These are phyloP conservation scores for Exophiala sideris DNA, from an alignment of 2,329 filamentous ascomycete species.

Conservation along the genomic window DNA sequence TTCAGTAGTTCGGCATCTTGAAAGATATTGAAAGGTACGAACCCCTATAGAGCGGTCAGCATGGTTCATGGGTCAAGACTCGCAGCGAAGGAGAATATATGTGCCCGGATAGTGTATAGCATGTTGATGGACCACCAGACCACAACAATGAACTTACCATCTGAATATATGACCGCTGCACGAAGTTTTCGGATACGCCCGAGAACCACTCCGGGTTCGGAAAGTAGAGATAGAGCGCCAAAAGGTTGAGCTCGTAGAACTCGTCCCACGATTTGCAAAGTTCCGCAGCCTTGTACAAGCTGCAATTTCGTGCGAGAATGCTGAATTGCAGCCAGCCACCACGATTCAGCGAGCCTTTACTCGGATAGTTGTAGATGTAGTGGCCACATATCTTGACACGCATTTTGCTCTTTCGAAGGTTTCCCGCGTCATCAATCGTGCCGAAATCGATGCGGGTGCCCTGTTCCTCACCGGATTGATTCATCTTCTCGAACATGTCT, in stretches of 20 bases:
- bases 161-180: not conserved
- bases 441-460: conserved; percentile 19
- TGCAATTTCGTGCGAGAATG: conserved; percentile 49
- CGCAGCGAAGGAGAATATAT: too few species aligned
- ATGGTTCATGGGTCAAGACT: too few species aligned
- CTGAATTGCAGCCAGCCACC: conserved; percentile 52
- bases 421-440: not conserved
- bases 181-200: not conserved
- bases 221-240: conserved; percentile 47
- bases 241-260: conserved; percentile 48
- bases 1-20: too few species aligned
- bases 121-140: too few species aligned
- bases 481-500: too few species aligned
- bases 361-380: conserved; percentile 52
- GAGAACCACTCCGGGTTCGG: conserved; percentile 45
- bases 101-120: too few species aligned
- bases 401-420: conserved; percentile 31
- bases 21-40: too few species aligned
- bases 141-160: not conserved
- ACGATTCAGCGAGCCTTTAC: conserved; percentile 45
- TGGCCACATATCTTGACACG: conserved; percentile 48
- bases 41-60: too few species aligned
- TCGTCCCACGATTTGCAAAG: conserved; percentile 52
- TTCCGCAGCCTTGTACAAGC: conserved; percentile 44
- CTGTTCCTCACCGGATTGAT: too few species aligned